These are phyloP conservation scores for Porphyrellus cyaneotinctus DNA, from an alignment of 768 basidiomycete genomes.

Conservation along the genomic window DNA sequence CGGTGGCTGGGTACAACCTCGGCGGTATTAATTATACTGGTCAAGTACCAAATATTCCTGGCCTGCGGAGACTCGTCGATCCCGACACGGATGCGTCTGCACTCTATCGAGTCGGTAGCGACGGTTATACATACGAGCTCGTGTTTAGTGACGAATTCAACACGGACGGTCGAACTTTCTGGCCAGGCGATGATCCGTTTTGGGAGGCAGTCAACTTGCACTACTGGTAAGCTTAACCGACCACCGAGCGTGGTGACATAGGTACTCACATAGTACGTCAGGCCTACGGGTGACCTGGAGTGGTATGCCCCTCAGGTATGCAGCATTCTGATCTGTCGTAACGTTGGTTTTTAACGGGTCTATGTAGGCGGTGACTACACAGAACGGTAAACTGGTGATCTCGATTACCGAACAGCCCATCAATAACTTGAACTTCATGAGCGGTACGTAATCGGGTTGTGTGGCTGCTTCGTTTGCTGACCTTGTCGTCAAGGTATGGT, in stretches of 20 bases:
- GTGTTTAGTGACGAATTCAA: conserved; percentile 90
- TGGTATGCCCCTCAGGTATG: conserved; percentile 77
- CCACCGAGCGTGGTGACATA: not conserved
- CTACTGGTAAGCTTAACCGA: conserved; percentile 55
- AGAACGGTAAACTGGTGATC: conserved; percentile 74
- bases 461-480: conserved; percentile 3
- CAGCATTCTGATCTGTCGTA: not conserved
- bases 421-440: conserved; percentile 82
- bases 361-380: conserved; percentile 61
- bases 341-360: not conserved
- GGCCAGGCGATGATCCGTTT: conserved; percentile 75
- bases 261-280: conserved; percentile 16
- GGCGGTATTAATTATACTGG: conserved; percentile 80
- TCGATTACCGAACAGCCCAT: conserved; percentile 66
- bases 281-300: conserved; percentile 72
- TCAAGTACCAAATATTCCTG: conserved; percentile 75
- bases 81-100: conserved; percentile 61
- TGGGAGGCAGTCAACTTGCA: conserved; percentile 87
- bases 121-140: conserved; percentile 76
- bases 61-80: conserved; percentile 72
- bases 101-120: conserved; percentile 56
- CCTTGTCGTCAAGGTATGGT: conserved; percentile 50
- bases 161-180: conserved; percentile 68
- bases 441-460: conserved; percentile 44
- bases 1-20: conserved; percentile 67